Evolutionary conservation across 2,329 filamentous ascomycete genomes (phyloP).

Genomic region (Hymenotorrendiella dingleyae): DNA sequence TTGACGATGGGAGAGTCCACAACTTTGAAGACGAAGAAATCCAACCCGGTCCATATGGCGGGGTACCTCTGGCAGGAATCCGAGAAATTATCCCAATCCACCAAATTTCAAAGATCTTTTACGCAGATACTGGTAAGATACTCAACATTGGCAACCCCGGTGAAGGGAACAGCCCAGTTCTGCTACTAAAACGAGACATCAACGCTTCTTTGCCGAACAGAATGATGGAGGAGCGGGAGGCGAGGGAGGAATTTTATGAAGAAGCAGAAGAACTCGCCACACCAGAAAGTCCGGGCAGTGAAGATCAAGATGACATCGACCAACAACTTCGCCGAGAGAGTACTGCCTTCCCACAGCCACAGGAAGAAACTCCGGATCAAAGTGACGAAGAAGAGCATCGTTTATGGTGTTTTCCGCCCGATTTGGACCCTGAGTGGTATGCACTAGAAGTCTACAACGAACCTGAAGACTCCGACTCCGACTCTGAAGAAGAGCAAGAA

Average conservation of each 20-base stretch:
- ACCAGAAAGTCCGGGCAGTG: slow-evolving; percentile 2
- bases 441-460: slow-evolving; percentile 68
- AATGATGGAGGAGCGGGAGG: slow-evolving; percentile 48
- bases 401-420: slow-evolving; percentile 51
- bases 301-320: slow-evolving; percentile 30
- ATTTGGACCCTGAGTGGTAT: slow-evolving; percentile 68
- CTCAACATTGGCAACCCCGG: slow-evolving; percentile 63
- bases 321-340: slow-evolving; percentile 29
- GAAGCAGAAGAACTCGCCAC: slow-evolving; percentile 6
- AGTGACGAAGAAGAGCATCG: slow-evolving; percentile 3
- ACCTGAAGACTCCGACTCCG: slow-evolving; percentile 44
- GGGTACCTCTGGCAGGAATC: slow-evolving; percentile 55
- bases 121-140: slow-evolving; percentile 70
- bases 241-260: slow-evolving; percentile 16
- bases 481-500: slow-evolving; percentile 35
- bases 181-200: slow-evolving; percentile 62
- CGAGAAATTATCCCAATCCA: slow-evolving; percentile 64
- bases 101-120: slow-evolving; percentile 71
- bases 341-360: slow-evolving; percentile 14
- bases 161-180: slow-evolving; percentile 61
- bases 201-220: slow-evolving; percentile 60
- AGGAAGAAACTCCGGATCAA: slow-evolving; percentile 3
- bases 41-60: slow-evolving; percentile 50
- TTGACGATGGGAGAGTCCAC: slow-evolving; percentile 65
- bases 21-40: slow-evolving; percentile 54